Evolutionary conservation across 148 eudicot species (phyloP), one percentile per base, ranked within the genome.

Genomic region (Rheum nobile): DNA sequence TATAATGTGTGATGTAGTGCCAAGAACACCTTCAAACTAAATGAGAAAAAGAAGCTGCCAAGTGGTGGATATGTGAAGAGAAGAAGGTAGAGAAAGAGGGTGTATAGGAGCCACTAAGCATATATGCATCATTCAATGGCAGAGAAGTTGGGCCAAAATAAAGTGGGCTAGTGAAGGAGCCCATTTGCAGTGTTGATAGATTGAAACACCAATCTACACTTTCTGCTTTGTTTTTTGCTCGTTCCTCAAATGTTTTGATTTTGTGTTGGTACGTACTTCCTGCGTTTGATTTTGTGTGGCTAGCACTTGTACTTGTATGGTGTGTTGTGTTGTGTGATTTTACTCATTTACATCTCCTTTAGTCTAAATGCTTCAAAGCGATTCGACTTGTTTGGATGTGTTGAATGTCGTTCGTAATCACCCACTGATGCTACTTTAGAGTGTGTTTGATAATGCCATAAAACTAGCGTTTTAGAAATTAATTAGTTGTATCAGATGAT

Each of bases 1-100:
- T 93, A 91, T 14, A 0, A 55, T 55, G 63, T 14, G 38, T 71
- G 50, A 57, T 77, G 87, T 84, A 84, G 87, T 68, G 48, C 85
- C 87, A 55, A 78, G 74, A 72, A 75, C 85, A 54, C 74, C 81
- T 4, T 37, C 79, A 11, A 79, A 73, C 19, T 37, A 7, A 14
- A 57, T 57, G 65, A 57, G 65, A 26, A 57, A 57, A 24, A 24
- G 65, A 57, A 57, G 65, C 65, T 57, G 55, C 55, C 55, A 57
- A n/a, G 26, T 50, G 57, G 8, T 50, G 57, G 57, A 50, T 43
- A 43, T 43, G 46, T 34, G 77, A 79, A 34, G 46, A 74, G 12
- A 35, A 0, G 2, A 75, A 48, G 42, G 16, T 11, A 50, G 57
- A 50, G 24, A 50, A 26, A 55, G 31, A 29, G 12, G 59, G 68